Conservation (phyloP, 768 basidiomycete genomes). For the Pleurotus giganteus region DNA sequence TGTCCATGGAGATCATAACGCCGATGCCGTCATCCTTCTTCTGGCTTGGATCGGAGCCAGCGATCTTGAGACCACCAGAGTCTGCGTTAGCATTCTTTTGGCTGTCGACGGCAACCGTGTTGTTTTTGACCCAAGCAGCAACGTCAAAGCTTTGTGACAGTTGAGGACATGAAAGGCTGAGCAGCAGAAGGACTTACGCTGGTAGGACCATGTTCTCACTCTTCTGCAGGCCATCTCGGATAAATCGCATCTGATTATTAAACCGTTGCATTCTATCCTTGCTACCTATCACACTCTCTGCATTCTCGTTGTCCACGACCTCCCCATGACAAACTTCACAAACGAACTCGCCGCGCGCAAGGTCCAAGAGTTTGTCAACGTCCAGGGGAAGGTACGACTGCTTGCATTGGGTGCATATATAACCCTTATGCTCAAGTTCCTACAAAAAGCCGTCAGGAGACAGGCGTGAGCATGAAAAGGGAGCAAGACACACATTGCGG, state of each 20-base stretch:
- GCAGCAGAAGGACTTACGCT: conserved; percentile 48
- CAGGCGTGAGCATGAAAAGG: background rate
- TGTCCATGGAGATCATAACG: conserved; percentile 87
- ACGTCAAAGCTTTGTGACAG: conserved; percentile 68
- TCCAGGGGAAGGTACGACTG: conserved; percentile 85
- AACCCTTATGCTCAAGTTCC: conserved; percentile 98
- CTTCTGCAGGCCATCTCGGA: conserved; percentile 84
- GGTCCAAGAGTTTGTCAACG: conserved; percentile 80
- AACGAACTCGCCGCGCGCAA: conserved; percentile 57
- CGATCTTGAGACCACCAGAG: conserved; percentile 61
- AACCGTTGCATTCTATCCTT: conserved; percentile 97
- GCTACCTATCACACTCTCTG: conserved; percentile 78
- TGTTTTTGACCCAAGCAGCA: conserved; percentile 73
- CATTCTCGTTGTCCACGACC: conserved; percentile 88
- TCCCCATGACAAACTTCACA: conserved; percentile 90
- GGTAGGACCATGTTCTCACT: conserved; percentile 87
- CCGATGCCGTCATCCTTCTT: conserved; percentile 74
- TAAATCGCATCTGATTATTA: conserved; percentile 85
- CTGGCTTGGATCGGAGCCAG: conserved; percentile 57
- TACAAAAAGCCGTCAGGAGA: conserved; percentile 27
- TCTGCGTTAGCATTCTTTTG: conserved; percentile 51
- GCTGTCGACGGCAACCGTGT: conserved; percentile 63
- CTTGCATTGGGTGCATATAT: conserved; percentile 88
- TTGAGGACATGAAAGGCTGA: background rate
- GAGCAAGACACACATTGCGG: conserved; percentile 64